Conservation (phyloP, 306 rosid species). For the Quercus cerris region DNA sequence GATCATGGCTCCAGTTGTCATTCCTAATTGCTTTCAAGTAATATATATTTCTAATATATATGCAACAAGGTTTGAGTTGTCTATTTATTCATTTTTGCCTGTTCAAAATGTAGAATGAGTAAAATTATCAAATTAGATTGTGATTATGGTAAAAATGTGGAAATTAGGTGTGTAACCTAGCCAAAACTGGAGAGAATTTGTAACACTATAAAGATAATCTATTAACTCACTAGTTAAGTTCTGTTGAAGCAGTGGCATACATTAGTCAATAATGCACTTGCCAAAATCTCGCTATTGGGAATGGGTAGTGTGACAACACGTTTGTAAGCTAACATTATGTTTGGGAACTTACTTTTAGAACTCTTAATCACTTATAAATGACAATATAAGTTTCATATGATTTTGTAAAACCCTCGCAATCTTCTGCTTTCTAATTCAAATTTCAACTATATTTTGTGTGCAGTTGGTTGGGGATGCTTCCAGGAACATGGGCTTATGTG, state of each 20-base stretch:
- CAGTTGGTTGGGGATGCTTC: conserved; percentile 99
- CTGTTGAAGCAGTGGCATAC: background rate
- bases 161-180: background rate
- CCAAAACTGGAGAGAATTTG: background rate
- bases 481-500: conserved; percentile 99
- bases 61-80: background rate
- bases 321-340: background rate
- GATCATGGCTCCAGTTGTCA: background rate
- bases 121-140: background rate
- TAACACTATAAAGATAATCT: too few species aligned
- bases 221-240: background rate
- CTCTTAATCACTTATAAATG: background rate
- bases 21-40: background rate
- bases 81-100: background rate
- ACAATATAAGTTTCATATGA: background rate
- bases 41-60: background rate
- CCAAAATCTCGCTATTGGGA: background rate
- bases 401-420: background rate
- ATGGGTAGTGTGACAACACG: background rate
- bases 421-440: conserved; percentile 15
- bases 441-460: conserved; percentile 12
- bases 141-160: background rate
- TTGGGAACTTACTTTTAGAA: background rate
- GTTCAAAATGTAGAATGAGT: background rate
- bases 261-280: background rate